Evolutionary conservation across 73 alveolate species (phyloP).

Genomic region (Tetrahymena thermophila): DNA sequence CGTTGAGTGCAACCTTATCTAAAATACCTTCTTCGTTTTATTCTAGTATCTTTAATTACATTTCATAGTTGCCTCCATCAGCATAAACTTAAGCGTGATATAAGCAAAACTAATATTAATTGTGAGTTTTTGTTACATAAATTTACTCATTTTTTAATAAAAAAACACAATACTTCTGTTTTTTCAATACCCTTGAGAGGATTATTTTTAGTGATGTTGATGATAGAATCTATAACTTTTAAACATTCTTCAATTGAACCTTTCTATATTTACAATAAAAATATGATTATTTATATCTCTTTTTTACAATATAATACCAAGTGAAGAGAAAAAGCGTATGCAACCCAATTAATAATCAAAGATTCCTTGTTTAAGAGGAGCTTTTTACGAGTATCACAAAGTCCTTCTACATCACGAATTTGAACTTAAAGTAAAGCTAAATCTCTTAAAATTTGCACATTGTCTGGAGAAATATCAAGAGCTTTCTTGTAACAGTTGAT

Average conservation of each 20-base stretch:
- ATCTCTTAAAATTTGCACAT: constrained; percentile 76
- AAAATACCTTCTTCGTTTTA: background rate
- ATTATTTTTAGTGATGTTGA: background rate
- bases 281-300: constrained; percentile 34
- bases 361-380: constrained; percentile 59
- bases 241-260: constrained; percentile 44
- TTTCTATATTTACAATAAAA: constrained; percentile 32
- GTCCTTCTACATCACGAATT: constrained; percentile 77
- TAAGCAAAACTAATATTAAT: background rate
- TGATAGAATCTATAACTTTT: constrained; percentile 26
- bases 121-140: background rate
- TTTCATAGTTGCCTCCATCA: background rate
- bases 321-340: constrained; percentile 67
- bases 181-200: constrained; percentile 5
- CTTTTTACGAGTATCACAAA: constrained; percentile 61
- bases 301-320: constrained; percentile 36
- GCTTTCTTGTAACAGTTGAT: constrained; percentile 75
- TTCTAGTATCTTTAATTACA: background rate
- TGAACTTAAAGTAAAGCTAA: constrained; percentile 70
- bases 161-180: background rate
- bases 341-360: constrained; percentile 70
- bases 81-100: background rate
- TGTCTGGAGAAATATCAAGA: constrained; percentile 70
- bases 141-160: background rate
- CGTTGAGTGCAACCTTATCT: background rate